A percentile compares a stretch with the other conserved stretches of the same genome.
Conservation (phyloP, 495 filamentous ascomycete genomes). For the Xeromyces bisporus region DNA sequence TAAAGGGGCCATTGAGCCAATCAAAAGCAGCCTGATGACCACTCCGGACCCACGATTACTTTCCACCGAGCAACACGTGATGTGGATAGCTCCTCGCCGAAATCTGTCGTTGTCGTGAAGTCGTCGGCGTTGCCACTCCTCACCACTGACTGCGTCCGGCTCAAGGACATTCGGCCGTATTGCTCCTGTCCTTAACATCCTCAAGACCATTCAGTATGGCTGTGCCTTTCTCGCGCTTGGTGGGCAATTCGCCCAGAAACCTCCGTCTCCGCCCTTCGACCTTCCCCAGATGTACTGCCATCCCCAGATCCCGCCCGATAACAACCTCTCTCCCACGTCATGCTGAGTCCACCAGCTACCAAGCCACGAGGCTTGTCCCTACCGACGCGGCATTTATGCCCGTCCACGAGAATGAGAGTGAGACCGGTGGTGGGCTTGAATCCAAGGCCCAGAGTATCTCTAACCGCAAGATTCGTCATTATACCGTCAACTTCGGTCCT, state of each 20-base stretch:
- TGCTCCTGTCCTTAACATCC: conserved; percentile 10
- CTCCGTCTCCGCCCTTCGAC: conserved; percentile 39
- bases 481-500: conserved; percentile 99
- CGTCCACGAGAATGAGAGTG: conserved; percentile 25
- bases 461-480: conserved; percentile 89
- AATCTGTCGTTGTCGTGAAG: too few species aligned
- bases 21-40: conserved; percentile 27
- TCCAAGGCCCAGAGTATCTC: conserved; percentile 34
- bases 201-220: conserved; percentile 38
- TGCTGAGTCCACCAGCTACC: conserved; percentile 36
- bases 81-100: too few species aligned
- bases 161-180: conserved; percentile 22
- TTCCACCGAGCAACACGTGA: too few species aligned
- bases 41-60: too few species aligned
- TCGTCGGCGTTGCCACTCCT: conserved; percentile 15
- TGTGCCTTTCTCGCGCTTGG: conserved; percentile 45
- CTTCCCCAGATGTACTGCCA: conserved; percentile 18
- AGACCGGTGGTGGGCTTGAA: conserved; percentile 29
- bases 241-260: conserved; percentile 45
- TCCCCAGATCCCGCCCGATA: conserved; percentile 42
- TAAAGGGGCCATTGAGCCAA: conserved; percentile 12
- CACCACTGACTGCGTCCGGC: conserved; percentile 28
- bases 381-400: conserved; percentile 40
- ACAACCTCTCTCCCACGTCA: conserved; percentile 48
- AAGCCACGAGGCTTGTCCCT: conserved; percentile 42